Conservation (phyloP, 2,329 filamentous ascomycete species). For the Aspergillus fischeri region DNA sequence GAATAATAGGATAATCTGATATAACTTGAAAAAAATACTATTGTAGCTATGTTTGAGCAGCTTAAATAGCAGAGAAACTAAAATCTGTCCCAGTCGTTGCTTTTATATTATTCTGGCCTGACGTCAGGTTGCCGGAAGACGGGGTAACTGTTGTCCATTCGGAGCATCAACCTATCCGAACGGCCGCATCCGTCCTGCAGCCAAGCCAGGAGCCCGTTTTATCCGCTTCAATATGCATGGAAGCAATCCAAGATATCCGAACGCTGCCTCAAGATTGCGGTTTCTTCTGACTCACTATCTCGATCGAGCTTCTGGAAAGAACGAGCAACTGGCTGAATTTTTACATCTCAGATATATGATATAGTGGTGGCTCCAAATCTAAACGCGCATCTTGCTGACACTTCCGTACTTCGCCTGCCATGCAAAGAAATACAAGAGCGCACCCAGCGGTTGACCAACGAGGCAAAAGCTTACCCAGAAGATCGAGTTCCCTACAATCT, state of each 20-base stretch:
- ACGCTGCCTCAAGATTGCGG: background rate
- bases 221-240: too few species aligned
- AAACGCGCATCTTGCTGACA: constrained; percentile 48
- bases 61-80: background rate
- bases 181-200: background rate
- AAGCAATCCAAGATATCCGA: background rate
- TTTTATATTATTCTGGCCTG: background rate
- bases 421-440: constrained; percentile 91
- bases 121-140: background rate
- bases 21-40: background rate
- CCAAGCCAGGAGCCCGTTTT: background rate
- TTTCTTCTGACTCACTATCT: background rate
- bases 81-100: background rate
- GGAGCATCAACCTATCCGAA: background rate
- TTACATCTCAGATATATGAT: background rate
- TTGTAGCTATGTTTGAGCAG: background rate
- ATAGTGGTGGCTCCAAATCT: background rate
- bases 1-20: background rate
- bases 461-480: constrained; percentile 98
- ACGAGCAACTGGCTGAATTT: background rate
- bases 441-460: constrained; percentile 88
- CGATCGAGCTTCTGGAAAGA: background rate
- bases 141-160: background rate
- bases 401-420: constrained; percentile 98
- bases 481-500: constrained; percentile 81